These are phyloP conservation scores for Sequoia sempervirens DNA, from an alignment of 75 land plant genomes.

Conservation along the genomic window DNA sequence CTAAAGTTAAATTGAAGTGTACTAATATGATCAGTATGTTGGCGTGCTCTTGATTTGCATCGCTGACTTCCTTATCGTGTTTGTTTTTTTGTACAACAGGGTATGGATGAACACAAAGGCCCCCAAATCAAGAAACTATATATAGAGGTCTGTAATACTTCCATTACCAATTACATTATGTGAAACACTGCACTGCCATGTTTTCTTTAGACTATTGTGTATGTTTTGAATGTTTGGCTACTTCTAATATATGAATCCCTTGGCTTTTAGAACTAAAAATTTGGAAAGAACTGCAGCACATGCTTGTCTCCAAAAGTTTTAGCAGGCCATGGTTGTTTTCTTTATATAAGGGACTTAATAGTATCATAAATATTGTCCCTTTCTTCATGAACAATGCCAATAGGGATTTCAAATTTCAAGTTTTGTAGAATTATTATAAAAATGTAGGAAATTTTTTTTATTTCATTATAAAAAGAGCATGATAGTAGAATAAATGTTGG, in stretches of 20 bases:
- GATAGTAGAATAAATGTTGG: background rate
- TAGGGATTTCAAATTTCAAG: background rate
- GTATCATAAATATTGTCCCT: background rate
- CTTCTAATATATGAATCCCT: background rate
- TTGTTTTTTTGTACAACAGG: constrained; percentile 31
- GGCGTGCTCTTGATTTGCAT: background rate
- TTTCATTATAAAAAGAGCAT: background rate
- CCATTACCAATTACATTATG: background rate
- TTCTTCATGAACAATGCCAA: background rate
- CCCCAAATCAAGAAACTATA: constrained; percentile 79
- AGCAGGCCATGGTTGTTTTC: background rate
- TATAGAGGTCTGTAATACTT: constrained; percentile 53
- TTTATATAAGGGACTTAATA: background rate
- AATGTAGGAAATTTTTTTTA: too few relatives aligned
- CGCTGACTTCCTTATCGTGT: background rate
- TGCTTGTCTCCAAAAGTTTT: background rate
- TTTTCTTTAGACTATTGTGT: background rate
- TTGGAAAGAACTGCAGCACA: background rate
- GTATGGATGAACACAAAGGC: constrained; percentile 87
- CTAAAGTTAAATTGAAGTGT: background rate
- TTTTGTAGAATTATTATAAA: background rate
- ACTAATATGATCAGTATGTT: too few relatives aligned
- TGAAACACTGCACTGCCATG: background rate
- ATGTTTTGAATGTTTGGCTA: background rate
- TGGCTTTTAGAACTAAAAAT: background rate